A percentile compares a stretch with the other conserved stretches of the same genome.
phyloP scores from a whole-genome alignment of 306 rosid species.

The Sicyos baderoa region DNA sequence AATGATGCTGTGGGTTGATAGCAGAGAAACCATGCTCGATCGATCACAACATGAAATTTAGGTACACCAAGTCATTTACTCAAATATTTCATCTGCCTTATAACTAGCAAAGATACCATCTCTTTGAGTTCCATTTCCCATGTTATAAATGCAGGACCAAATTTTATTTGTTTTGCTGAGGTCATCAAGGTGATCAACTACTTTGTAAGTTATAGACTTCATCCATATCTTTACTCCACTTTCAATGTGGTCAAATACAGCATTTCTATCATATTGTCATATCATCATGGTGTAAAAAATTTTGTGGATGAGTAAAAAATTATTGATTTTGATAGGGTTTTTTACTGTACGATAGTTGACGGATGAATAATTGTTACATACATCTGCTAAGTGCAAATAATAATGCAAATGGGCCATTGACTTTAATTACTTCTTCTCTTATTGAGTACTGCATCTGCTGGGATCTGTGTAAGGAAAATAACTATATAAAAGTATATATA shows the following conservation, averaged over 20 bases:
- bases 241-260: conserved; percentile 8
- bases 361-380: not conserved
- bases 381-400: conserved; percentile 4
- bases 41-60: conserved; percentile 1
- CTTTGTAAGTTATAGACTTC: not conserved
- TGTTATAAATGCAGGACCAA: not conserved
- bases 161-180: conserved; percentile 1
- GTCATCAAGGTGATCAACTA: not conserved
- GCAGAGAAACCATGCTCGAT: not conserved
- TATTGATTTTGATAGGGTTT: conserved; percentile 13
- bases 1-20: not conserved
- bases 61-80: conserved; percentile 8
- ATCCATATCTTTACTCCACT: not conserved
- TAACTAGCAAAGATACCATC: not conserved
- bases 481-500: not conserved
- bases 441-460: not conserved
- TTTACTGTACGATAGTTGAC: conserved; percentile 14
- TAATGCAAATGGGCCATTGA: conserved; percentile 12
- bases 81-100: not conserved
- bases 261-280: not conserved
- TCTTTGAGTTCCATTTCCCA: not conserved
- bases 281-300: conserved; percentile 7
- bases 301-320: conserved; percentile 5
- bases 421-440: conserved; percentile 8
- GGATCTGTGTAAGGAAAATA: not conserved